Conservation (phyloP, 2,329 filamentous ascomycete genomes). For the Aureobasidium sp. region DNA sequence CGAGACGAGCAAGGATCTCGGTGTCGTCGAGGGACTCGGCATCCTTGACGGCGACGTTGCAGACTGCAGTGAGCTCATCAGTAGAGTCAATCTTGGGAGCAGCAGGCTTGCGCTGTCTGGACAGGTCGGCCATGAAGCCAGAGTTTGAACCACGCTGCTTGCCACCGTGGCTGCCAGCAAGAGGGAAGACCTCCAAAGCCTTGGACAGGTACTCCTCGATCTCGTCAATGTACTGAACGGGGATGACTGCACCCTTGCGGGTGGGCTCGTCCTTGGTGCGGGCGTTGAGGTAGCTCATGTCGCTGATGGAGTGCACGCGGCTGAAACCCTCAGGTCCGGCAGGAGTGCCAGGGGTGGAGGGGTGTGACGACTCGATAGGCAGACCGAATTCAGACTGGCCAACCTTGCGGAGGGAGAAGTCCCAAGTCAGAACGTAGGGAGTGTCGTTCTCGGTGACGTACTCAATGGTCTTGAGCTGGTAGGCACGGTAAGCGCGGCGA, state of each 20-base stretch:
- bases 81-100: slow-evolving; percentile 49
- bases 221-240: slow-evolving; percentile 89
- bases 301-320: slow-evolving; percentile 89
- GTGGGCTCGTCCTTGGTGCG: slow-evolving; percentile 65
- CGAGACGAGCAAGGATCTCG: slow-evolving; percentile 70
- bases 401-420: slow-evolving; percentile 90
- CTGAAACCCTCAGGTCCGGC: slow-evolving; percentile 60
- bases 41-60: slow-evolving; percentile 87
- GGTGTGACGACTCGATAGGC: slow-evolving; percentile 68
- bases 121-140: slow-evolving; percentile 44
- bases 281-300: slow-evolving; percentile 81
- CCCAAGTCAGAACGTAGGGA: slow-evolving; percentile 81
- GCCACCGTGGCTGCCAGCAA: slow-evolving; percentile 22
- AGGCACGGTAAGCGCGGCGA: slow-evolving; percentile 92
- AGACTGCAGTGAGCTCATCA: slow-evolving; percentile 82
- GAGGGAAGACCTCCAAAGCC: slow-evolving; percentile 75
- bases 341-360: slow-evolving; percentile 61
- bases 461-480: slow-evolving; percentile 80
- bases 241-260: slow-evolving; percentile 89
- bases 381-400: slow-evolving; percentile 86
- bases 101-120: slow-evolving; percentile 22
- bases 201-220: slow-evolving; percentile 78
- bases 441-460: slow-evolving; percentile 75
- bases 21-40: slow-evolving; percentile 75
- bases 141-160: slow-evolving; percentile 46